Evolutionary conservation across 2,329 filamentous ascomycete species (phyloP), one percentile per base, ranked within the genome.

Genomic region (Colletotrichum sansevieriae): DNA sequence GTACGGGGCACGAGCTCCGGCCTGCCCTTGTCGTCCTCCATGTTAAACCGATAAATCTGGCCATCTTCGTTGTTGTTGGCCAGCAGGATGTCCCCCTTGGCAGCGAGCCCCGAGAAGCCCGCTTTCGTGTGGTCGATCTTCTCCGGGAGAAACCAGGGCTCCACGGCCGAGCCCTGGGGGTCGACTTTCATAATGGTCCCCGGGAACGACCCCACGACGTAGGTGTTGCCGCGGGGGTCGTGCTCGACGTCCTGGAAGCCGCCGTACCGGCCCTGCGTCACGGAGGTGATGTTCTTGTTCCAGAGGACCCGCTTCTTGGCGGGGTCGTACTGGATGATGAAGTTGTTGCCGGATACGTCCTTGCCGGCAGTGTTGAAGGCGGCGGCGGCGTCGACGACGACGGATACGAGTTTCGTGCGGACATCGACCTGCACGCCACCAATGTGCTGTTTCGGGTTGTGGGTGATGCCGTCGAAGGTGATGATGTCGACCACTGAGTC

Each of bases 291-390:
- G 63, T 74, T 73, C 35, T 56, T 49, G 8, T 61, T 67, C 72
- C 72, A 74, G 11, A 74, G 63, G 15, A 71, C 69, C 15, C 35
- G 70, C 20, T 67, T 65, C 9, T 65, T 63, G 20, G 22, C 41
- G 12, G 70, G 65, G 68, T 72, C 68, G 65, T 71, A 73, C 58
- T 72, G 71, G 59, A 65, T 70, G 37, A 74, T 61, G 60, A 72
- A 71, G 66, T 73, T 74, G 58, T 71, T 68, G 25, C 72, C 72
- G 10, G 63, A 68, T 3, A 72, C 49, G 43, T 72, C 59, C 43
- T 66, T 60, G 25, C 71, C 71, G 11, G 11, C 63, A 1, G 70
- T 73, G 22, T 22, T 22, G 22, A 22, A 22, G 22, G 22, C 22
- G 22, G 22, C 22, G 22, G 22, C 22, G 22, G 22, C 22, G 22